phyloP scores from a whole-genome alignment of 2,329 filamentous ascomycete species.

The Metarhizium brunneum region DNA sequence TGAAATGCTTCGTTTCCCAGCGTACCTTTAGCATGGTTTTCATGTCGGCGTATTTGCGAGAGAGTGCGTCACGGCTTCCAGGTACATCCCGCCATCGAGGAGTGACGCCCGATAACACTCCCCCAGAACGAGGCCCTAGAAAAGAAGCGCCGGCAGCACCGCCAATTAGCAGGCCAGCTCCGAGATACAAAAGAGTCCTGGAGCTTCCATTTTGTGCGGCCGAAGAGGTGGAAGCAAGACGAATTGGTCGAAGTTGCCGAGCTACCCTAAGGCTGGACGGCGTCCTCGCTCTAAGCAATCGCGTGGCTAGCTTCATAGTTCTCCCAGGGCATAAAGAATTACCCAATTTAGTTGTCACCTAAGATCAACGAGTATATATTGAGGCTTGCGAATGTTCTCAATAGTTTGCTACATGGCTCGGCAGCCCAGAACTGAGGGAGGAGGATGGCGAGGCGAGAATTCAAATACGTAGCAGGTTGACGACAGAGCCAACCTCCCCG shows the following conservation, averaged over 20 bases:
- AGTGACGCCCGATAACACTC: not conserved
- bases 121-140: not conserved
- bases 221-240: not conserved
- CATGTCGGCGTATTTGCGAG: slow-evolving; percentile 13
- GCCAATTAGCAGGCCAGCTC: not conserved
- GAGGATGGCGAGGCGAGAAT: no score
- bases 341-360: no score
- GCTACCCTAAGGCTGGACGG: not conserved
- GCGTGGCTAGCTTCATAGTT: not conserved
- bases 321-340: no score
- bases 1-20: not conserved
- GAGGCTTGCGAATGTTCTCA: no score
- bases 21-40: slow-evolving; percentile 14
- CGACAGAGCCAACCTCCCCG: no score
- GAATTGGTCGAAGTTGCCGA: not conserved
- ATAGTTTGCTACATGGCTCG: no score
- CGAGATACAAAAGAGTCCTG: not conserved
- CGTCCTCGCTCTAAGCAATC: not conserved
- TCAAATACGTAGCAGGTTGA: no score
- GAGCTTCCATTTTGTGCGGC: not conserved
- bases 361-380: no score
- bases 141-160: not conserved
- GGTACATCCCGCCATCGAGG: slow-evolving; percentile 9
- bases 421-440: no score
- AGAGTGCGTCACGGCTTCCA: not conserved